Base-by-base conservation (phyloP, 495 filamentous ascomycete species). In the Diplogelasinospora grovesii region DNA sequence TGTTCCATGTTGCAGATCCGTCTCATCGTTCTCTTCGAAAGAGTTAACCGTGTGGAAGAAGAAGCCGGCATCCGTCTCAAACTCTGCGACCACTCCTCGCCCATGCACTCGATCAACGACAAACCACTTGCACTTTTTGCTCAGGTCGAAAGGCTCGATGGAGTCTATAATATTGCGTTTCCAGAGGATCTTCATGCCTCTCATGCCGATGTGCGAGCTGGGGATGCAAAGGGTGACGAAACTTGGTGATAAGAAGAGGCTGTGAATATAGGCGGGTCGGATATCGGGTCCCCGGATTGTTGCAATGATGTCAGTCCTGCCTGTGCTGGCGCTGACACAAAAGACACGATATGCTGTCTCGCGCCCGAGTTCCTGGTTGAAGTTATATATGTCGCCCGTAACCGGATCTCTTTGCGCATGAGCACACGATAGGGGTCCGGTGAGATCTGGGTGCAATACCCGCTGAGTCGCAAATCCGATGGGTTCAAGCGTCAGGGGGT, bases 341-440 rank as follows among this genome's bases (percentile, higher is more conserved):
- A 88, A 89, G 16, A 88, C 56, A 2, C 79, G 75, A 48, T 88
- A 90, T 0, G 48, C 49, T 1, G 65, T 15, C 7, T 21, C 14
- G 2, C 42, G 50, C 13, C 63, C 64, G 30, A 62, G 22, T 1
- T 71, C 73, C 25, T 85, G 73, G 49, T 89, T 89, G 64, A 72
- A 88, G 53, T 89, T 90, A 64, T 73, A 90, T 8, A 85, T 49
- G 42, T 89, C 83, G 1, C 85, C 85, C 0, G 81, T 88, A 0
- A 65, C 43, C 0, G 83, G 84, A 46, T 87, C 82, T 0, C 69
- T 68, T 15, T 78, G 77, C 4, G 85, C 75, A 54, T 89, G 85
- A 3, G 85, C 69, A 15, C 75, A 76, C 3, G 80, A 74, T 2
- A 83, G 45, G 1, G 65, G 75, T 0, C 85, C 85, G 9, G 63